Base-by-base conservation (phyloP, 805 yeast species). In the Metschnikowia continentalis region DNA sequence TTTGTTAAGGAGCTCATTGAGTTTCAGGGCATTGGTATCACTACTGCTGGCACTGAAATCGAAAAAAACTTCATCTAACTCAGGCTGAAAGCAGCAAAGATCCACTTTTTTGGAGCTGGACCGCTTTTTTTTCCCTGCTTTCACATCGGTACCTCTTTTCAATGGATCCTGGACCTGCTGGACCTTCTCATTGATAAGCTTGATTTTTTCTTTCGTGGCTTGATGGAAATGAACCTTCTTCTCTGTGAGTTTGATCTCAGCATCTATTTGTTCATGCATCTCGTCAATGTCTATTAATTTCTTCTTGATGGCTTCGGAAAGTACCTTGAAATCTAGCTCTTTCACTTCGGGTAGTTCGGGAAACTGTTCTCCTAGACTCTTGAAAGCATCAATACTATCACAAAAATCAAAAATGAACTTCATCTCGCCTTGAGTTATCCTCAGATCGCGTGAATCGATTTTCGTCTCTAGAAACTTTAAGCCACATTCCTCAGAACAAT, bases 401-500 rank as follows among this genome's bases (percentile, higher is more conserved):
- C 58, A 62, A 59, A 58, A 63, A 36, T 52, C 56, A 44, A 67
- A 60, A 47, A 61, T 59, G 36, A 54, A 62, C 47, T 64, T 70
- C 40, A 64, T 61, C 30, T 55, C 65, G 10, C 38, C 55, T 14
- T 46, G 42, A 2, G 35, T 30, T n/a, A 50, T 49, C 48, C 64
- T 49, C 42, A 50, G 54, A 20, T 61, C 54, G 6, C 55, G 53
- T 5, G 50, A 54, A 33, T 67, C 35, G 23, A 77, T 50, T 40
- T 60, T 52, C 22, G 56, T 53, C 42, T 58, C 61, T 66, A 80
- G 68, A 54, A 66, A 84, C 52, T 43, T 61, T 46, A 35, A 49
- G 4, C 96, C 97, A 66, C 91, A 96, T 23, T 79, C 87, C 19
- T 75, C 77, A 14, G 81, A 69, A 63, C 97, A 90, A 63, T 87